phyloP scores from a whole-genome alignment of 352 stramenopile species.

The Thalassiosira ordinaria region DNA sequence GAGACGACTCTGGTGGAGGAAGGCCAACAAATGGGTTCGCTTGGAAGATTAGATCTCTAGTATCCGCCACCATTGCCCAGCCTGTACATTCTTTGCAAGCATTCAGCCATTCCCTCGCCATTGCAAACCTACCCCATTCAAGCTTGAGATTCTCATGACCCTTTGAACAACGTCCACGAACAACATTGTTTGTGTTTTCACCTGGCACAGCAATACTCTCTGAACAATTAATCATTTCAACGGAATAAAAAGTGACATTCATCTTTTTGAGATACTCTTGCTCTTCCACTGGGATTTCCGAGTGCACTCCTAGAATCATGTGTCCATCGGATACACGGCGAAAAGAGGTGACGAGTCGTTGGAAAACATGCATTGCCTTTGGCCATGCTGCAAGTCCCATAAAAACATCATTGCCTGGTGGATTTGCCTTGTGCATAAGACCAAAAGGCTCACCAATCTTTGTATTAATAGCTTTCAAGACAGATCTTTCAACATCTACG shows the following conservation, averaged over 20 bases:
- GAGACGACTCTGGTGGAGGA: conserved; percentile 29
- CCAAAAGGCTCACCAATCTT: conserved; percentile 26
- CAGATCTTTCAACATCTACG: conserved; percentile 5
- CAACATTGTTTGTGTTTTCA: conserved; percentile 20
- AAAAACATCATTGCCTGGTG: conserved; percentile 43
- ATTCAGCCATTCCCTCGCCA: conserved; percentile 57
- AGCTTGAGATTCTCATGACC: conserved; percentile 61
- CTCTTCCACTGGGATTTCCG: conserved; percentile 40
- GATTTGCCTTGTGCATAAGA: conserved; percentile 31
- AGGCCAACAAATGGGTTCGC: conserved; percentile 64
- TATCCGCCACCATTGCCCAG: conserved; percentile 66
- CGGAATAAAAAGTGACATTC: conserved; percentile 59
- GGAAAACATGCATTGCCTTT: conserved; percentile 42
- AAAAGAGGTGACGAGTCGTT: conserved; percentile 58
- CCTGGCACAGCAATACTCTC: conserved; percentile 23
- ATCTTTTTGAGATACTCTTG: conserved; percentile 52
- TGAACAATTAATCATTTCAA: conserved; percentile 50
- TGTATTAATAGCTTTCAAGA: conserved; percentile 20
- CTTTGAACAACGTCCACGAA: conserved; percentile 41
- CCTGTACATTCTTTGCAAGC: conserved; percentile 65
- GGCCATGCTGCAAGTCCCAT: conserved; percentile 52
- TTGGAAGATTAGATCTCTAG: conserved; percentile 71
- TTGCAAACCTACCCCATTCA: conserved; percentile 68
- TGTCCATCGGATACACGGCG: conserved; percentile 66
- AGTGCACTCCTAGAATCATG: conserved; percentile 70